phyloP scores from a whole-genome alignment of 441 rosid genomes.

The Erysimum cheiri region DNA sequence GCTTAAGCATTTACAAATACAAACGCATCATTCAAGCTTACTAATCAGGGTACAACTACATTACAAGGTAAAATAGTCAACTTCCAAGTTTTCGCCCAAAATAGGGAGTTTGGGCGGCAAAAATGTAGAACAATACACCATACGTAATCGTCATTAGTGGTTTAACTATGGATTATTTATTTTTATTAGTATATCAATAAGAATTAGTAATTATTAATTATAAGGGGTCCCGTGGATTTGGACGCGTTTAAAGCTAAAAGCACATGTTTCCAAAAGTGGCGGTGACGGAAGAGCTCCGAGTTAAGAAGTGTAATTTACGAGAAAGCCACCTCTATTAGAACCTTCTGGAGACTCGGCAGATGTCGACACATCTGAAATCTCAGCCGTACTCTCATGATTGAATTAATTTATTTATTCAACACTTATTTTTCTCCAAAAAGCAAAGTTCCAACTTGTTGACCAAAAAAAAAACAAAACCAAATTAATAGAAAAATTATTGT shows the following conservation, averaged over 20 bases:
- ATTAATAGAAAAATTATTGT: no score
- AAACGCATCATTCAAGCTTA: not conserved
- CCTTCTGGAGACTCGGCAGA: conserved; percentile 49
- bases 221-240: conserved; percentile 7
- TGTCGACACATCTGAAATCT: conserved; percentile 43
- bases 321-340: conserved; percentile 41
- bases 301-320: not conserved
- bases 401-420: no score
- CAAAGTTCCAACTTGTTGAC: not conserved
- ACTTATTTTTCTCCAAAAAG: not conserved
- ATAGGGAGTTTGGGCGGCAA: not conserved
- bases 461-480: no score
- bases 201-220: not conserved
- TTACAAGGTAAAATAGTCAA: not conserved
- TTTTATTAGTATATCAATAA: no score
- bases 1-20: not conserved
- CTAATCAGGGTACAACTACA: not conserved
- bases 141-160: not conserved
- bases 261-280: conserved; percentile 15
- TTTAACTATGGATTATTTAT: not conserved
- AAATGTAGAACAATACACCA: not conserved
- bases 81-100: not conserved
- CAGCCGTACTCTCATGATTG: conserved; percentile 40
- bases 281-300: conserved; percentile 22
- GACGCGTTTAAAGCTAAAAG: conserved; percentile 34